Evolutionary conservation across 192 early-diverging fungal species (phyloP).

Genomic region (Mortierella claussenii): DNA sequence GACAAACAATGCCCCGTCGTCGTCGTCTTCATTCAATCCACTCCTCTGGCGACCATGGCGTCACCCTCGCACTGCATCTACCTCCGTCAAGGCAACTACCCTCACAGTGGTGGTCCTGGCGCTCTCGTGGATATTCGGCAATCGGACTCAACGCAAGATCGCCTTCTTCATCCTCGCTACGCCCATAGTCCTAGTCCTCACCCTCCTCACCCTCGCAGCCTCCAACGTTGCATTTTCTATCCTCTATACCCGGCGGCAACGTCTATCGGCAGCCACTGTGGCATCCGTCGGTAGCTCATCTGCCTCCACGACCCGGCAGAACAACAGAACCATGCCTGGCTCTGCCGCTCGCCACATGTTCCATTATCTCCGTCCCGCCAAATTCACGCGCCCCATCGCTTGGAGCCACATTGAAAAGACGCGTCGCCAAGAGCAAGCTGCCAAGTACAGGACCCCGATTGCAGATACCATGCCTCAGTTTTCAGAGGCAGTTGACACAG

Average conservation of each 20-base stretch:
- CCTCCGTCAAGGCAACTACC: no score
- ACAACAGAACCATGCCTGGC: conserved; percentile 23
- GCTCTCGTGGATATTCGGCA: conserved; percentile 24
- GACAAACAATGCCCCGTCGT: no score
- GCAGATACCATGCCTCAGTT: conserved; percentile 45
- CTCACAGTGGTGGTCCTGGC: neutral
- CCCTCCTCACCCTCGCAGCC: conserved; percentile 27
- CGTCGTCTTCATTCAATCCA: no score
- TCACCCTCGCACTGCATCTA: no score
- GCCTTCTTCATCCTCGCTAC: conserved; percentile 27
- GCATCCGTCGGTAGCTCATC: neutral
- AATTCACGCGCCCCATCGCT: conserved; percentile 34
- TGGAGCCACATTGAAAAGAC: conserved; percentile 37
- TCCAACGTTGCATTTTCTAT: conserved; percentile 48
- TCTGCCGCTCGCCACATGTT: conserved; percentile 31
- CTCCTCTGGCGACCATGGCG: no score
- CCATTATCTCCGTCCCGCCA: conserved; percentile 39
- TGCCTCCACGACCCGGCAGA: neutral
- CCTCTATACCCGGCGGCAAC: conserved; percentile 34
- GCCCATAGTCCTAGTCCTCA: conserved; percentile 16
- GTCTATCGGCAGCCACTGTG: neutral
- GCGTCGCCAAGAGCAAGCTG: conserved; percentile 37
- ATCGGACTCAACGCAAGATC: neutral
- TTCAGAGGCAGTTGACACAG: conserved; percentile 54
- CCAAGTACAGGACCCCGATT: conserved; percentile 37